Percentiles rank a stretch among this genome's conserved stretches.
phyloP scores from a whole-genome alignment of 164 flowering plant species.

The Saururus chinensis region DNA sequence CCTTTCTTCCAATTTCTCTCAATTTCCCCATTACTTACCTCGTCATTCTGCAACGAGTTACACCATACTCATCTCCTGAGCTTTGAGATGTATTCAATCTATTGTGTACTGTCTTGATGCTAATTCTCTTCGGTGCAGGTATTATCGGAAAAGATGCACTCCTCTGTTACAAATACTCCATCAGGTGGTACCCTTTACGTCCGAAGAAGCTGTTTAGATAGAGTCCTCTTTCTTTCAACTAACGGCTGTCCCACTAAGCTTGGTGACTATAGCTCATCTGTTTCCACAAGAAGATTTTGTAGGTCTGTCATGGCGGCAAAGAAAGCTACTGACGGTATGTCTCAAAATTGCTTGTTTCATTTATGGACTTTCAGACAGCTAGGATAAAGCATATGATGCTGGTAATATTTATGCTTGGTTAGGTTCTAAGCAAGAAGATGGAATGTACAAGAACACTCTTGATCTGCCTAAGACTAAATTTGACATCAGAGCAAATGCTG shows the following conservation, averaged over 20 bases:
- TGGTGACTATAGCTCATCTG: slow-evolving; percentile 18
- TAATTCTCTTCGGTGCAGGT: slow-evolving; percentile 21
- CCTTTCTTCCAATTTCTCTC: too few species aligned
- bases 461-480: slow-evolving; percentile 86
- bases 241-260: slow-evolving; percentile 25
- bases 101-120: neutral
- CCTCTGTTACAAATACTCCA: slow-evolving; percentile 31
- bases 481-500: slow-evolving; percentile 88
- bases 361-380: neutral
- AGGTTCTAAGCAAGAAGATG: slow-evolving; percentile 77
- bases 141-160: slow-evolving; percentile 37
- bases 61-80: too few species aligned
- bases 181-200: slow-evolving; percentile 20
- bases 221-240: slow-evolving; percentile 20
- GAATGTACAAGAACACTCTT: slow-evolving; percentile 86
- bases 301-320: slow-evolving; percentile 88
- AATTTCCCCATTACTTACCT: too few species aligned
- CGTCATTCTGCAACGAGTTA: too few species aligned
- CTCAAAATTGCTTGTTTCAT: neutral
- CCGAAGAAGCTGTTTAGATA: slow-evolving; percentile 25
- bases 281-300: slow-evolving; percentile 62
- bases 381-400: neutral
- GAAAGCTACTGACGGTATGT: slow-evolving; percentile 58
- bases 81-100: too few species aligned
- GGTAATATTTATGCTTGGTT: slow-evolving; percentile 8